phyloP scores from a whole-genome alignment of 1,284 basidiomycete genomes.

The Microbotryum lychnidis-dioicae region DNA sequence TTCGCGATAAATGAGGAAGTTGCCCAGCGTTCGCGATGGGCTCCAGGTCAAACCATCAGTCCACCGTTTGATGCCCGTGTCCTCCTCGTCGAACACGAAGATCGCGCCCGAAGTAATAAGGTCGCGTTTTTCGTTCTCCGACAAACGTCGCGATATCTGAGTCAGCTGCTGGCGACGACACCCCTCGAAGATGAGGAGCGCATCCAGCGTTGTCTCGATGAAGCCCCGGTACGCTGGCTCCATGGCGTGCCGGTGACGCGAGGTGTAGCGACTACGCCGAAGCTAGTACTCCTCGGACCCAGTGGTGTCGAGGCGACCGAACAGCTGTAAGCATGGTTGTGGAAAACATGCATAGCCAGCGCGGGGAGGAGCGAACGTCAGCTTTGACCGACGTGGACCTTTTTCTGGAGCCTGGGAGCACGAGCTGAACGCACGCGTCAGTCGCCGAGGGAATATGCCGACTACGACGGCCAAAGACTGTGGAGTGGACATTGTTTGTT shows the following conservation, averaged over 20 bases:
- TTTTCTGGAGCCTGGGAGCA: no score
- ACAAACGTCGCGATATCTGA: conserved; percentile 83
- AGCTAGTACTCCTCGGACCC: no score
- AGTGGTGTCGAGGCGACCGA: no score
- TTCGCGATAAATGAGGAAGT: conserved; percentile 90
- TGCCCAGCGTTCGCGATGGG: conserved; percentile 77
- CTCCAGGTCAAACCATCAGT: conserved; percentile 96
- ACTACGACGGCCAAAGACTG: no score
- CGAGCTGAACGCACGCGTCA: no score
- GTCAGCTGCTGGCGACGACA: conserved; percentile 82
- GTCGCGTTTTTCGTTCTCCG: conserved; percentile 74
- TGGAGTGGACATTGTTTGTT: no score
- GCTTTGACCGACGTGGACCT: no score
- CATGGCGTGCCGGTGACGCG: conserved; percentile 5
- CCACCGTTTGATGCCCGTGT: conserved; percentile 97
- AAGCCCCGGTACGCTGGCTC: conserved; percentile 45
- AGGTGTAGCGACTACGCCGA: no score
- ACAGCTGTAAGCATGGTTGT: not conserved
- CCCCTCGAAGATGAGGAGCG: conserved; percentile 89
- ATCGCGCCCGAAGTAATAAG: conserved; percentile 91
- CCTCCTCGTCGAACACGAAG: conserved; percentile 95
- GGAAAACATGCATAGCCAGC: not conserved
- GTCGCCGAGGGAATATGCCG: no score
- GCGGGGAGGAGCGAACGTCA: not conserved
- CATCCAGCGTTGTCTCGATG: conserved; percentile 92